Percentiles rank a stretch among this genome's conserved stretches.
phyloP scores from a whole-genome alignment of 106 monocot species.

The Acorus calamus region DNA sequence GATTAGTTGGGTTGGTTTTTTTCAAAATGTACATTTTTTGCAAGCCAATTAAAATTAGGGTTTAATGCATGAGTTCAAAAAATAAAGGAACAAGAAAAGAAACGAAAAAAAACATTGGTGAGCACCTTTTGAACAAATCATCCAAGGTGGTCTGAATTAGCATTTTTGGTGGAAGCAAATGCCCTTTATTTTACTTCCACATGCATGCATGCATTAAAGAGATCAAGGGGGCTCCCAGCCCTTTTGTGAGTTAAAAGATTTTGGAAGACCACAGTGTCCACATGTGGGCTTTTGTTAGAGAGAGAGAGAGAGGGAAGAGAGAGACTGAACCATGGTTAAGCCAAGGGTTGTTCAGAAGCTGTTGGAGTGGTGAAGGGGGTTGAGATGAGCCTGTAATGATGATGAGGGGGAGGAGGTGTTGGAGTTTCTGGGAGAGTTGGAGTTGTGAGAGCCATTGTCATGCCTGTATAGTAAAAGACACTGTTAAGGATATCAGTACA shows the following conservation, averaged over 20 bases:
- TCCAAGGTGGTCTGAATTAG: too few species aligned
- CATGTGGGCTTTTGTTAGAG: not conserved
- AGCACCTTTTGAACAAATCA: too few species aligned
- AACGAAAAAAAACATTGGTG: too few species aligned
- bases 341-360: not conserved
- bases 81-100: too few species aligned
- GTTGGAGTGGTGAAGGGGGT: not conserved
- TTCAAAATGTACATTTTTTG: too few species aligned
- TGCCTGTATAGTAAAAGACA: constrained; percentile 67
- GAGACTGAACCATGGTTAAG: not conserved
- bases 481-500: constrained; percentile 58
- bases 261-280: not conserved
- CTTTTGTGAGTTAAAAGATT: not conserved
- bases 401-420: constrained; percentile 26
- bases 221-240: not conserved
- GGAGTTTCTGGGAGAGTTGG: constrained; percentile 15
- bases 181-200: too few species aligned
- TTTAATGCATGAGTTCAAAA: too few species aligned
- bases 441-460: constrained; percentile 49
- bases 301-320: not conserved
- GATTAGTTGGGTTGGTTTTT: too few species aligned
- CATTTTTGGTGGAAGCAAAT: too few species aligned
- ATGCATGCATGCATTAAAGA: not conserved
- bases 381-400: not conserved
- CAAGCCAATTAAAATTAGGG: not conserved